Conservation (phyloP, 176 grass and related monocot species). For the Triticum timopheevii region DNA sequence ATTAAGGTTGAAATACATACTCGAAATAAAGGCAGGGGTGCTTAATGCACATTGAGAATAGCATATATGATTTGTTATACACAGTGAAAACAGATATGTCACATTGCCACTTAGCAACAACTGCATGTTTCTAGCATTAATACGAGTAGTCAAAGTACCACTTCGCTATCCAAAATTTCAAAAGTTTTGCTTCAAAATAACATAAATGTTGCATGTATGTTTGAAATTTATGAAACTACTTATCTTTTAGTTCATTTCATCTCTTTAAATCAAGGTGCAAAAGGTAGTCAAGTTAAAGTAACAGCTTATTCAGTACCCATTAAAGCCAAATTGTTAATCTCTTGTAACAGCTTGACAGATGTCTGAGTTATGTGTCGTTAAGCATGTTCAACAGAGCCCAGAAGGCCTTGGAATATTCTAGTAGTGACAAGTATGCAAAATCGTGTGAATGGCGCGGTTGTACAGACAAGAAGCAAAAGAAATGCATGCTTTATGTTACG, state of each 20-base stretch:
- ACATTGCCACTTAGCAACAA: not conserved
- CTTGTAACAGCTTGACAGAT: not conserved
- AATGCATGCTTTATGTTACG: not conserved
- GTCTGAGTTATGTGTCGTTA: not conserved
- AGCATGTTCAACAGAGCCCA: constrained; percentile 6
- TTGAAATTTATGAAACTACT: not conserved
- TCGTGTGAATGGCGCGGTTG: not conserved
- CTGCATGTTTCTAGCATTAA: constrained; percentile 12
- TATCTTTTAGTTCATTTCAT: not conserved
- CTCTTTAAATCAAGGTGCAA: not conserved
- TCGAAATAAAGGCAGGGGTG: not conserved
- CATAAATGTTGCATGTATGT: constrained; percentile 1
- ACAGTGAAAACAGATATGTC: not conserved
- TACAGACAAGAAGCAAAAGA: constrained; percentile 20
- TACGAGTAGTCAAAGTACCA: not conserved
- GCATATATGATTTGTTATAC: not conserved
- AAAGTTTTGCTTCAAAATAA: constrained; percentile 3
- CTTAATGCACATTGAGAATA: not conserved
- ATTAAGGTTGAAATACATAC: constrained; percentile 15
- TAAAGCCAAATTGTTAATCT: not conserved
- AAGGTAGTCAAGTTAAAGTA: not conserved
- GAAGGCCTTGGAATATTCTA: not conserved
- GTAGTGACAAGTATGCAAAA: constrained; percentile 1
- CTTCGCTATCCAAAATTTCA: not conserved
- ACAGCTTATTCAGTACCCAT: not conserved